Percentiles rank a stretch among this genome's conserved stretches.
These are phyloP conservation scores for Boeremia lycopersici DNA, from an alignment of 2,329 filamentous ascomycete species.

Conservation along the genomic window DNA sequence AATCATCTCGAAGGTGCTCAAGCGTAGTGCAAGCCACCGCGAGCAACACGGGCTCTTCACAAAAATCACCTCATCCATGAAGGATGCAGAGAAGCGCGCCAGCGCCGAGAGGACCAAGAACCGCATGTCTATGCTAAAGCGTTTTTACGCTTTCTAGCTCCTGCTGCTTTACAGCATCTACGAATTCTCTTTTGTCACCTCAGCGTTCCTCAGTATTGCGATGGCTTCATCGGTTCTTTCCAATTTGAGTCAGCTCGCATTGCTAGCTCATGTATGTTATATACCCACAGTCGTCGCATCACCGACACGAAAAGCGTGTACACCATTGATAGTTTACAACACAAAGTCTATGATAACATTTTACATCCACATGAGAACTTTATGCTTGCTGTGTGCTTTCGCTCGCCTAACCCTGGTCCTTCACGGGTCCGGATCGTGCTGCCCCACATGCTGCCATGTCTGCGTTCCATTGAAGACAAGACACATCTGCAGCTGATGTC, in stretches of 20 bases:
- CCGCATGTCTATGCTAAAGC: constrained; percentile 10
- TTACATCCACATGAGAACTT: not conserved
- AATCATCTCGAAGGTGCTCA: not conserved
- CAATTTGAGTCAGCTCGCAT: not conserved
- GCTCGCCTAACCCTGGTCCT: too few species aligned
- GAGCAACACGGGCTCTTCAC: not conserved
- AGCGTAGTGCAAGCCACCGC: not conserved
- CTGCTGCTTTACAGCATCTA: not conserved
- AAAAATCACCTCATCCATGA: not conserved
- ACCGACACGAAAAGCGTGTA: constrained; percentile 6
- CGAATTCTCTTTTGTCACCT: constrained; percentile 1
- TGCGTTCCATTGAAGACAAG: too few species aligned
- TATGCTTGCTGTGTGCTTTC: not conserved
- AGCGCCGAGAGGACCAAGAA: constrained; percentile 1
- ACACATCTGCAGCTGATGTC: too few species aligned
- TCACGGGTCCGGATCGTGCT: too few species aligned
- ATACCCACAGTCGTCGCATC: constrained; percentile 24
- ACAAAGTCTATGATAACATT: not conserved
- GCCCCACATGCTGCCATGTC: too few species aligned
- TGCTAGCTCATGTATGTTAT: constrained; percentile 17
- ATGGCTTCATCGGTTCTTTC: not conserved
- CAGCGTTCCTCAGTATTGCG: not conserved
- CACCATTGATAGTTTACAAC: not conserved
- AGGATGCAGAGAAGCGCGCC: not conserved
- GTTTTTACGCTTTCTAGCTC: constrained; percentile 9